These are phyloP conservation scores for Talinum fruticosum DNA, from an alignment of 148 eudicot species.

Conservation along the genomic window DNA sequence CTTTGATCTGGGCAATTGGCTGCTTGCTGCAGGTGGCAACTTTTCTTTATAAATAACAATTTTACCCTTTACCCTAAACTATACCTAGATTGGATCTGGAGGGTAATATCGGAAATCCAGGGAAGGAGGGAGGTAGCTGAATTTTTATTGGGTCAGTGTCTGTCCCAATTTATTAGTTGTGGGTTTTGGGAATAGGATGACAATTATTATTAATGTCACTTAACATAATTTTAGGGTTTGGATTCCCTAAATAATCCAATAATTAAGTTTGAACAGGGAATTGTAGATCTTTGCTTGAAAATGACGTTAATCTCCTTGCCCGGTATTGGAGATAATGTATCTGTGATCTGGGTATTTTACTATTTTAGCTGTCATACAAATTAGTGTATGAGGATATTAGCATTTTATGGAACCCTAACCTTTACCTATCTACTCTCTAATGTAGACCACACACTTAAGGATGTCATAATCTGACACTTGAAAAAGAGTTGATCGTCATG, in stretches of 20 bases:
- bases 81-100: constrained; percentile 14
- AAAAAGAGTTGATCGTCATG: not conserved
- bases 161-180: constrained; percentile 18
- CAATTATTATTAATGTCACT: constrained; percentile 25
- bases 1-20: constrained; percentile 3
- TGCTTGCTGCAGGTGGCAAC: not conserved
- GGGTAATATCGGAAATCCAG: constrained; percentile 16
- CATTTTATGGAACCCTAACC: not conserved
- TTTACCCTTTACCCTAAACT: not conserved
- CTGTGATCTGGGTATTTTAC: constrained; percentile 9
- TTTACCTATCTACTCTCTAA: not conserved
- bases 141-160: constrained; percentile 11
- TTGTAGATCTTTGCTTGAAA: constrained; percentile 25
- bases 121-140: constrained; percentile 12
- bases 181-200: constrained; percentile 19
- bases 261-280: constrained; percentile 29
- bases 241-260: constrained; percentile 25
- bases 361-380: not conserved
- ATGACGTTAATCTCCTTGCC: constrained; percentile 21
- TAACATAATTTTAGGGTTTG: not conserved
- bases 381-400: not conserved
- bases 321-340: not conserved
- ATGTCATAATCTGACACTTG: not conserved
- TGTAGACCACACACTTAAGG: not conserved
- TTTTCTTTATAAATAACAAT: constrained; percentile 13